Base-by-base conservation (phyloP, 108 stramenopile species). In the Craspedostauros australis region DNA sequence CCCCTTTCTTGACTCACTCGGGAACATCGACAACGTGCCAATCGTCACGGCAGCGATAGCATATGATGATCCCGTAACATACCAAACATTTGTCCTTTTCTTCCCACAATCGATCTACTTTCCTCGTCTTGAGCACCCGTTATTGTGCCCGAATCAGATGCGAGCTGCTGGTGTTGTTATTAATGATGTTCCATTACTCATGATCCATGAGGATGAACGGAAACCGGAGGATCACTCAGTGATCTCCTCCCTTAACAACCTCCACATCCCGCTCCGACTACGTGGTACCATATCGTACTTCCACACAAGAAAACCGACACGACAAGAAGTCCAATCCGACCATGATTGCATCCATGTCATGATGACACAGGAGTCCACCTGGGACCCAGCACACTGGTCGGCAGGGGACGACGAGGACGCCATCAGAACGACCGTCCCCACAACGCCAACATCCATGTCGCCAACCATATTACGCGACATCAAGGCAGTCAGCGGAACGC, bases 141-240 rank as follows among this genome's bases (percentile, higher is more conserved):
- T 79, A 21, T 27, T 79, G 6, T 58, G 67, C 37, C 60, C 77
- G 6, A 67, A 57, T 36, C 68, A 79, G 37, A 14, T 71, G 6
- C 60, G 77, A 26, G 11, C 38, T 18, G 42, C 44, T 45, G 71
- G 69, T 5, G 25, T 71, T 11, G 25, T 8, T 2, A 54, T 75
- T 14, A 38, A 47, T 26, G 67, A 75, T 18, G 1, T 3, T 14
- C 64, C 64, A 27, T 27, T 24, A 15, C 19, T 44, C 15, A n/a
- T 14, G 8, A 44, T 19, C 15, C n/a, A 8, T 44, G 42, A 44
- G 15, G 29, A 58, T 18, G 8, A 30, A 30, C 28, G 19, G 6
- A 19, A 31, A n/a, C n/a, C n/a, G n/a, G n/a, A n/a, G n/a, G n/a
- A n/a, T n/a, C n/a, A n/a, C n/a, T n/a, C n/a, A n/a, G 5, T 4